Evolutionary conservation across 495 filamentous ascomycete species (phyloP).

Genomic region (Chlorociboria aeruginascens): DNA sequence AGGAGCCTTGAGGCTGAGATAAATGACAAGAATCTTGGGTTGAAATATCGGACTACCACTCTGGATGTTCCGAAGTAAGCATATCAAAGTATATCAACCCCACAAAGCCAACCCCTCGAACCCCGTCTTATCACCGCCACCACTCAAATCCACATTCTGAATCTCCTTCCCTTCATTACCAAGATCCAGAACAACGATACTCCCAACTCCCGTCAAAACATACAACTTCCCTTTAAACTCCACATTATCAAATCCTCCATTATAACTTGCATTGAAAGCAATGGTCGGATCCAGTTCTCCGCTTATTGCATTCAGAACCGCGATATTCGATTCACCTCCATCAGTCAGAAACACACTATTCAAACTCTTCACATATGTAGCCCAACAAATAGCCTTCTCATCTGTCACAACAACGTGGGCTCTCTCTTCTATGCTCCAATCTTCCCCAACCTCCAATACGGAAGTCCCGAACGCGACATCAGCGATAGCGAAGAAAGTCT

Average conservation of each 20-base stretch:
- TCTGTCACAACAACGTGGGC: conserved; percentile 9
- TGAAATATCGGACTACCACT: too few relatives aligned
- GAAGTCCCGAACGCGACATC: background rate
- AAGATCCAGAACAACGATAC: conserved; percentile 9
- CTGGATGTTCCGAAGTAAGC: too few relatives aligned
- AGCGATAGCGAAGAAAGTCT: background rate
- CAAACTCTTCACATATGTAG: conserved; percentile 12
- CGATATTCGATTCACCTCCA: conserved; percentile 10
- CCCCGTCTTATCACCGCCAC: too few relatives aligned
- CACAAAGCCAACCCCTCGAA: too few relatives aligned
- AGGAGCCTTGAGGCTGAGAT: too few relatives aligned
- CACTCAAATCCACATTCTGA: too few relatives aligned
- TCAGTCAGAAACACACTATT: conserved; percentile 17
- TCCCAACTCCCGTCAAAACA: conserved; percentile 9
- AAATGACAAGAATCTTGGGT: too few relatives aligned
- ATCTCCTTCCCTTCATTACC: too few relatives aligned
- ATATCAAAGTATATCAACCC: too few relatives aligned
- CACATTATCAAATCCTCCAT: conserved; percentile 13
- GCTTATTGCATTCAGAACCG: conserved; percentile 10
- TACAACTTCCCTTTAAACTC: conserved; percentile 17
- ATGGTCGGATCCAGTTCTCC: conserved; percentile 12
- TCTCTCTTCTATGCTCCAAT: background rate
- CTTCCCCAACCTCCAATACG: background rate
- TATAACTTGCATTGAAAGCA: background rate
- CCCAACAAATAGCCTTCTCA: conserved; percentile 21